Evolutionary conservation across 441 rosid species (phyloP).

Genomic region (Populus hybrid): DNA sequence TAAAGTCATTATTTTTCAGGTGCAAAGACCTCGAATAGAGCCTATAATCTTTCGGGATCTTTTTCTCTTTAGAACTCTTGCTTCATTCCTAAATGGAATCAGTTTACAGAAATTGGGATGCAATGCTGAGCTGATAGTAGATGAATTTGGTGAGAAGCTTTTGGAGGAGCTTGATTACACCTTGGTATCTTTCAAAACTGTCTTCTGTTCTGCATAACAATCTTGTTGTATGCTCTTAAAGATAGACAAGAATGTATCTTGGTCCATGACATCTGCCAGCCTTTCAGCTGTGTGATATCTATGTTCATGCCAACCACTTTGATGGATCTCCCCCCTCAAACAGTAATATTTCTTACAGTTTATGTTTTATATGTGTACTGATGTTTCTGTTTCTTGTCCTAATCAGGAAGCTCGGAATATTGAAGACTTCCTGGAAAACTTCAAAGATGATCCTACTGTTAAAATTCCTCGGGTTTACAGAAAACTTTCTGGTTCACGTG

Average conservation of each 20-base stretch:
- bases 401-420: conserved; percentile 88
- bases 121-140: conserved; percentile 92
- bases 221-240: conserved; percentile 2
- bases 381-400: conserved; percentile 14
- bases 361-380: conserved; percentile 1
- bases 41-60: conserved; percentile 93
- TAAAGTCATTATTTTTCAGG: conserved; percentile 46
- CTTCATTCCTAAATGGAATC: conserved; percentile 86
- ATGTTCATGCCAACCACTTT: conserved; percentile 1
- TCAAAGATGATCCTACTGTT: conserved; percentile 88
- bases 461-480: conserved; percentile 90
- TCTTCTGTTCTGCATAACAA: conserved; percentile 7
- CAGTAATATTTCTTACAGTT: background rate
- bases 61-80: conserved; percentile 90
- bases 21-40: conserved; percentile 87
- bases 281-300: background rate
- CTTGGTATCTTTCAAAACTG: conserved; percentile 52
- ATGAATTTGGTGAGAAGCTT: conserved; percentile 96
- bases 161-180: conserved; percentile 98
- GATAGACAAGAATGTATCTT: background rate
- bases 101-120: conserved; percentile 90
- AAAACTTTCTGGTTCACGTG: conserved; percentile 82
- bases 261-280: background rate
- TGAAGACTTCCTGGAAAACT: conserved; percentile 91
- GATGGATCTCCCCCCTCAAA: background rate